Conservation (phyloP, 116 monocot species). For the Iris pallida region DNA sequence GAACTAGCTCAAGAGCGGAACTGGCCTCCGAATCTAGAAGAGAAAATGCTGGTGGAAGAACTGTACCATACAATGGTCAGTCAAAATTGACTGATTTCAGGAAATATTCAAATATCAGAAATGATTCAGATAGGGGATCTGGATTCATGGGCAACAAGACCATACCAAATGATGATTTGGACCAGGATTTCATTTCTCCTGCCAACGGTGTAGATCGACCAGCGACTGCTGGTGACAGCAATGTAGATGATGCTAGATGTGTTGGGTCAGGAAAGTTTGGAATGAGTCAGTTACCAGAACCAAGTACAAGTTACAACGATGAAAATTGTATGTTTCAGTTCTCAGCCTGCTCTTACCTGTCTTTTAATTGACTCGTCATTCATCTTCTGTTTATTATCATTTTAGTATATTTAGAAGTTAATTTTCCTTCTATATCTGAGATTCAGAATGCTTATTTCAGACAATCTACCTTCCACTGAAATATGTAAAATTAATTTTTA, state of each 20-base stretch:
- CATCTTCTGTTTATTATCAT: not conserved
- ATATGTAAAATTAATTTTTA: not conserved
- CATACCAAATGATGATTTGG: constrained; percentile 40
- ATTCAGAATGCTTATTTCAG: not conserved
- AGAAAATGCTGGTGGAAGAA: constrained; percentile 47
- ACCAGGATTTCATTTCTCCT: constrained; percentile 36
- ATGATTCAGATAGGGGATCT: constrained; percentile 51
- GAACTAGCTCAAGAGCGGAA: constrained; percentile 59
- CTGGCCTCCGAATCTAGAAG: constrained; percentile 55
- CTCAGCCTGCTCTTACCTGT: no score
- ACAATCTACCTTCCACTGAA: not conserved
- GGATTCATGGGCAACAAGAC: constrained; percentile 21
- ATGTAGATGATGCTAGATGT: constrained; percentile 14
- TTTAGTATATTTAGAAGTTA: not conserved
- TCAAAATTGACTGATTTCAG: constrained; percentile 42
- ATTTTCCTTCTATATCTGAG: not conserved
- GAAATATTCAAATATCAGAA: constrained; percentile 34
- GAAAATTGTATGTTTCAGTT: constrained; percentile 38
- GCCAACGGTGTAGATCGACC: constrained; percentile 31
- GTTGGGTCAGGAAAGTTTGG: constrained; percentile 31
- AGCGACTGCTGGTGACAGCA: constrained; percentile 34
- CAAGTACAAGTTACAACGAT: constrained; percentile 39
- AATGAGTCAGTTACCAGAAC: constrained; percentile 28
- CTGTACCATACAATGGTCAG: constrained; percentile 37
- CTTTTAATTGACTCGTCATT: no score